Evolutionary conservation across 768 basidiomycete genomes (phyloP).

Genomic region (Nevesoporus exiguus): DNA sequence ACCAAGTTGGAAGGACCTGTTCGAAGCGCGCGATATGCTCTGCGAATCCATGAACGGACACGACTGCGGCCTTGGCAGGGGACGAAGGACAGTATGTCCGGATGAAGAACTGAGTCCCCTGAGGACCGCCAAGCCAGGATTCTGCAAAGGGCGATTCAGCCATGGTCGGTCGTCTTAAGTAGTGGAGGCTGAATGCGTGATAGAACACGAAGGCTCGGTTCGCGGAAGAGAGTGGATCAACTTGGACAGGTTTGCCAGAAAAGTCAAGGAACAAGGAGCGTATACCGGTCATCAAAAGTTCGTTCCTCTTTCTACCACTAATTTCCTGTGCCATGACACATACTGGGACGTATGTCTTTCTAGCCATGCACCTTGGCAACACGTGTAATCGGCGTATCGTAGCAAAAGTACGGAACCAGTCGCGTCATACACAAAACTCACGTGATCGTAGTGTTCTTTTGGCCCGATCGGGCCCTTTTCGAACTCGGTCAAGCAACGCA

Average conservation of each 20-base stretch:
- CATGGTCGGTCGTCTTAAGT: conserved; percentile 12
- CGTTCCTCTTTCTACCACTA: too few species aligned
- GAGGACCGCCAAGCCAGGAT: conserved; percentile 59
- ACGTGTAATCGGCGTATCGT: too few species aligned
- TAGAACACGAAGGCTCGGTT: background rate
- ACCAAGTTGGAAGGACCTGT: too few species aligned
- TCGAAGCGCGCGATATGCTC: conserved; percentile 73
- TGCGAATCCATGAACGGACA: conserved; percentile 76
- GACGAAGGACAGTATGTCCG: conserved; percentile 51
- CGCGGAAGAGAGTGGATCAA: conserved; percentile 33
- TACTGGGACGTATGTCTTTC: too few species aligned
- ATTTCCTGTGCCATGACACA: too few species aligned
- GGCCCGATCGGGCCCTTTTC: too few species aligned
- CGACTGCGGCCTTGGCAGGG: conserved; percentile 49
- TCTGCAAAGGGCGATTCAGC: conserved; percentile 32
- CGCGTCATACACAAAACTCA: too few species aligned
- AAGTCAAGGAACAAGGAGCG: too few species aligned
- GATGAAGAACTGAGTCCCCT: conserved; percentile 62
- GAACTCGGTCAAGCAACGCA: background rate
- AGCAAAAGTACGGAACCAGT: too few species aligned
- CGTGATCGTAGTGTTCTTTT: conserved; percentile 1
- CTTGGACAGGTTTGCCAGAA: background rate
- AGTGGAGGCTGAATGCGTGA: background rate
- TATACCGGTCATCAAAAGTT: too few species aligned
- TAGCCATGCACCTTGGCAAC: too few species aligned